Evolutionary conservation across 2,329 filamentous ascomycete species (phyloP).

Genomic region (Aspergillus niger): DNA sequence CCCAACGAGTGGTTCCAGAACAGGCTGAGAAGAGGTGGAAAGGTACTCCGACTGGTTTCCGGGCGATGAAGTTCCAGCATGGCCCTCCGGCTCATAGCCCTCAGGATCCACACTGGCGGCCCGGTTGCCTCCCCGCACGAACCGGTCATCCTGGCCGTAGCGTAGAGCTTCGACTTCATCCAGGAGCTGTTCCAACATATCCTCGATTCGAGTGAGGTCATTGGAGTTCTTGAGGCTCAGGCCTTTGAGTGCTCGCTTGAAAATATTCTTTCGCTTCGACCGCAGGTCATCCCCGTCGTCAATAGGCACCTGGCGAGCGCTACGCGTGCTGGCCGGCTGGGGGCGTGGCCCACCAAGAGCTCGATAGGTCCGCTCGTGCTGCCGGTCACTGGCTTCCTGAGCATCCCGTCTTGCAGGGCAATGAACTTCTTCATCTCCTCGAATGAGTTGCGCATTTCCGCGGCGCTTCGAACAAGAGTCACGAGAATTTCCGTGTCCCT

Average conservation of each 20-base stretch:
- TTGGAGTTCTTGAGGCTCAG: constrained; percentile 84
- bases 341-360: constrained; percentile 84
- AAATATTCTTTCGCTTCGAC: constrained; percentile 88
- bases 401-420: constrained; percentile 82
- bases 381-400: constrained; percentile 81
- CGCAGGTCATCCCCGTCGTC: constrained; percentile 61
- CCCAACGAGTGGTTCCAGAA: constrained; percentile 35
- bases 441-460: constrained; percentile 96
- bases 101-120: constrained; percentile 64
- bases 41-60: constrained; percentile 75
- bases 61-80: constrained; percentile 72
- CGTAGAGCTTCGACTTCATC: constrained; percentile 87
- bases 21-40: constrained; percentile 55
- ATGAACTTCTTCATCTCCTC: constrained; percentile 94
- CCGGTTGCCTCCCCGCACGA: constrained; percentile 27
- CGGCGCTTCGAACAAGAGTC: constrained; percentile 86
- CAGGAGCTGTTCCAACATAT: constrained; percentile 88
- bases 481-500: constrained; percentile 95
- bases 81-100: constrained; percentile 82
- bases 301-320: constrained; percentile 51
- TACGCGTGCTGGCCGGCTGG: constrained; percentile 69
- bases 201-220: constrained; percentile 84
- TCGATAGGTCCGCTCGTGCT: constrained; percentile 83
- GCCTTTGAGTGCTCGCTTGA: constrained; percentile 88
- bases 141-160: constrained; percentile 51